phyloP scores from a whole-genome alignment of 1,284 basidiomycete genomes.

The Apiotrichum mycotoxinovorans region DNA sequence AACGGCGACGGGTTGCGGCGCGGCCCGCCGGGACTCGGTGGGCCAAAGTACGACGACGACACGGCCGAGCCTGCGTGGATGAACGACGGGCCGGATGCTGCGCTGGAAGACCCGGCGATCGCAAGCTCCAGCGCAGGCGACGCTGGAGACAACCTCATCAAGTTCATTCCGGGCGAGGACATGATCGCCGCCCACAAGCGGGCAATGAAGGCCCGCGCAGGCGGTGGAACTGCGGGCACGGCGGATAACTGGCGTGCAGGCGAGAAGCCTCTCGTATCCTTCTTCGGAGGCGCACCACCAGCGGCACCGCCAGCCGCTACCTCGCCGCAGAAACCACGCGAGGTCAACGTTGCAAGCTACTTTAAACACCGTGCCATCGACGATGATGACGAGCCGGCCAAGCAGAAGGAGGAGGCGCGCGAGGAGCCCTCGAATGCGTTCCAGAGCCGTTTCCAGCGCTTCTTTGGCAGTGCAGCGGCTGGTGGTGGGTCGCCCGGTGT shows the following conservation, averaged over 20 bases:
- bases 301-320: conserved; percentile 4
- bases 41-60: conserved; percentile 30
- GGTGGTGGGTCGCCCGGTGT: neutral
- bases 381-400: conserved; percentile 16
- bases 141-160: conserved; percentile 24
- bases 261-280: conserved; percentile 30
- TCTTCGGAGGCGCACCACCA: conserved; percentile 25
- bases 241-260: conserved; percentile 15
- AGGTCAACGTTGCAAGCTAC: conserved; percentile 42
- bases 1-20: conserved; percentile 16
- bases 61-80: conserved; percentile 44
- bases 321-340: conserved; percentile 26
- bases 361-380: conserved; percentile 29
- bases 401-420: conserved; percentile 16
- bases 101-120: conserved; percentile 30
- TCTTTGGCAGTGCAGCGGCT: conserved; percentile 27
- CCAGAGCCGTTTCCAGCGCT: conserved; percentile 41
- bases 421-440: conserved; percentile 23
- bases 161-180: conserved; percentile 44
- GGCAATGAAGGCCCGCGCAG: conserved; percentile 30
- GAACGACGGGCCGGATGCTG: conserved; percentile 28
- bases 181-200: conserved; percentile 45
- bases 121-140: conserved; percentile 12
- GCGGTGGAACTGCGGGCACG: conserved; percentile 4
- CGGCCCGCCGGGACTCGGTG: conserved; percentile 1